Evolutionary conservation across 73 alveolate species (phyloP).

Genomic region (Paramecium biaurelia): DNA sequence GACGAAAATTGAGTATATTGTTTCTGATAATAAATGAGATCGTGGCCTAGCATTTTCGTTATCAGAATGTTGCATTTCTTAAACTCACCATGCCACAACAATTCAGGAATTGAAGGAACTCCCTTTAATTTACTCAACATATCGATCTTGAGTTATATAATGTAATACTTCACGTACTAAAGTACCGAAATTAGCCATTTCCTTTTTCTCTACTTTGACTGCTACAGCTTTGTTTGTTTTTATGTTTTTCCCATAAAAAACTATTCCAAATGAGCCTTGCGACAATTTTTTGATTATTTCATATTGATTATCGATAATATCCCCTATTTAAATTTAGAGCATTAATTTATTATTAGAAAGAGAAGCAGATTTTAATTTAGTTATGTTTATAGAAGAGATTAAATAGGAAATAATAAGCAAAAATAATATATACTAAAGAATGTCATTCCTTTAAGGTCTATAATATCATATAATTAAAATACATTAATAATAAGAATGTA

Average conservation of each 20-base stretch:
- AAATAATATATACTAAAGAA: not conserved
- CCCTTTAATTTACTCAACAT: slow-evolving; percentile 19
- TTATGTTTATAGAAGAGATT: not conserved
- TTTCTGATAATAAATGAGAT: not conserved
- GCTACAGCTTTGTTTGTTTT: slow-evolving; percentile 56
- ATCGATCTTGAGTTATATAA: not conserved
- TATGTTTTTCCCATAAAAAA: slow-evolving; percentile 24
- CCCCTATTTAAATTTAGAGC: slow-evolving; percentile 40
- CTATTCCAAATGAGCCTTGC: slow-evolving; percentile 60
- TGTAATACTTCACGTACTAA: not conserved
- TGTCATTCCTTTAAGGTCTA: not conserved
- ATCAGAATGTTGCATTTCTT: slow-evolving; percentile 75
- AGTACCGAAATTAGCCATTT: not conserved
- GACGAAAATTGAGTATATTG: not conserved
- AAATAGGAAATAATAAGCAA: not conserved
- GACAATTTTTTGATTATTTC: not conserved
- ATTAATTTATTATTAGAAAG: not conserved
- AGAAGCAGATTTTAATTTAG: not conserved
- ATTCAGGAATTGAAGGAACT: slow-evolving; percentile 64
- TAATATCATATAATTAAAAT: not conserved
- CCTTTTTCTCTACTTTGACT: slow-evolving; percentile 52
- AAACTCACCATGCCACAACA: slow-evolving; percentile 65
- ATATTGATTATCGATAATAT: slow-evolving; percentile 1
- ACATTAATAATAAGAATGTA: not conserved
- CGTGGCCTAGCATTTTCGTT: slow-evolving; percentile 79